phyloP scores from a whole-genome alignment of 1,139 yeast species.

The Blastobotrys illinoisensis region DNA sequence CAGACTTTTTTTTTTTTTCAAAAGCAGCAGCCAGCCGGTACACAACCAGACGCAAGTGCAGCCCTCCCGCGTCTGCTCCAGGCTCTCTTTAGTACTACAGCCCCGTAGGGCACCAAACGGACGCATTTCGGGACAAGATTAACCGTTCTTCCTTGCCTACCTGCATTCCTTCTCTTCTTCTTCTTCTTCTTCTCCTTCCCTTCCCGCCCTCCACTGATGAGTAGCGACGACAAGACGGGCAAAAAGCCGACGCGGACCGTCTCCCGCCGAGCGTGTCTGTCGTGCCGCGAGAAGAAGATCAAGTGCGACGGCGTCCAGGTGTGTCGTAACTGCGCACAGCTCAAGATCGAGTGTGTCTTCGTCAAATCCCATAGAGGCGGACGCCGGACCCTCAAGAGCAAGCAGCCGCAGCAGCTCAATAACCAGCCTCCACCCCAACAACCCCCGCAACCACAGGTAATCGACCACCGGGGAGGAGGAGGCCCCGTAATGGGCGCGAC shows the following conservation, averaged over 20 bases:
- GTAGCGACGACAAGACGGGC: slow-evolving; percentile 1
- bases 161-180: not conserved
- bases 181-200: not conserved
- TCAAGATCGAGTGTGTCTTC: slow-evolving; percentile 50
- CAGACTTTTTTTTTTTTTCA: not conserved
- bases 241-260: slow-evolving; percentile 38
- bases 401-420: too few relatives aligned
- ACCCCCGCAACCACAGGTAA: not conserved
- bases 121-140: not conserved
- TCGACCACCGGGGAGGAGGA: not conserved
- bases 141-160: not conserved
- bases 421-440: slow-evolving; percentile 1
- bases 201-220: not conserved
- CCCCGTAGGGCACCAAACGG: not conserved
- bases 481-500: not conserved
- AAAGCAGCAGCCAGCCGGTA: not conserved
- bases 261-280: slow-evolving; percentile 55
- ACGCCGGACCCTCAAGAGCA: slow-evolving; percentile 36
- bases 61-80: not conserved
- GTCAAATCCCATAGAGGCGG: slow-evolving; percentile 59
- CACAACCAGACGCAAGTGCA: not conserved
- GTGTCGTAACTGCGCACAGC: slow-evolving; percentile 50
- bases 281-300: slow-evolving; percentile 58
- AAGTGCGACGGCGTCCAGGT: slow-evolving; percentile 51
- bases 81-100: not conserved